Conservation (phyloP, 2,329 filamentous ascomycete genomes). For the Aspergillus fumigatiaffinis region DNA sequence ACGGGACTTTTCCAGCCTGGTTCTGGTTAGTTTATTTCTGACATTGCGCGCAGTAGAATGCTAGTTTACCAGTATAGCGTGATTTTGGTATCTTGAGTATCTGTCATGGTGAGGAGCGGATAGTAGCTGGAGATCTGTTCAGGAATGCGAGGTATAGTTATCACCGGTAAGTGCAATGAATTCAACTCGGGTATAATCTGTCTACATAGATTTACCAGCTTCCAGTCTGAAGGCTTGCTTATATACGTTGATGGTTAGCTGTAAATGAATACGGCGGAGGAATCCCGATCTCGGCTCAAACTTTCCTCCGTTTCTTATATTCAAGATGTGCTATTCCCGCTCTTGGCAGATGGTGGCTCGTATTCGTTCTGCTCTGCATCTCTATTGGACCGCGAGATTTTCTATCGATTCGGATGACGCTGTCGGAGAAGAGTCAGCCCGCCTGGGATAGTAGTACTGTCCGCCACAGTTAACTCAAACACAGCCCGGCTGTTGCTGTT, state of each 20-base stretch:
- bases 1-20: constrained; percentile 77
- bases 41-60: no score
- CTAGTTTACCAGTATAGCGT: constrained; percentile 59
- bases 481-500: background rate
- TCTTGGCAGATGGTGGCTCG: background rate
- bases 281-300: background rate
- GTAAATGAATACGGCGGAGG: background rate
- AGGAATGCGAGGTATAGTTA: no score
- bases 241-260: no score
- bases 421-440: no score
- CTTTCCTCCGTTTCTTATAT: background rate
- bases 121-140: background rate
- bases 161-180: no score
- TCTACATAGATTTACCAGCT: no score
- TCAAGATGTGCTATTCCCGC: background rate
- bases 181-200: no score
- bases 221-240: no score
- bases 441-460: no score
- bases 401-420: no score
- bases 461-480: no score
- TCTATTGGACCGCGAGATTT: no score
- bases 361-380: background rate
- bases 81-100: constrained; percentile 46
- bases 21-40: background rate
- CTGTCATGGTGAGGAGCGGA: constrained; percentile 12